Percentiles rank a stretch among this genome's conserved stretches.
Evolutionary conservation across 768 basidiomycete species (phyloP).

Genomic region (Amanita exitialis): DNA sequence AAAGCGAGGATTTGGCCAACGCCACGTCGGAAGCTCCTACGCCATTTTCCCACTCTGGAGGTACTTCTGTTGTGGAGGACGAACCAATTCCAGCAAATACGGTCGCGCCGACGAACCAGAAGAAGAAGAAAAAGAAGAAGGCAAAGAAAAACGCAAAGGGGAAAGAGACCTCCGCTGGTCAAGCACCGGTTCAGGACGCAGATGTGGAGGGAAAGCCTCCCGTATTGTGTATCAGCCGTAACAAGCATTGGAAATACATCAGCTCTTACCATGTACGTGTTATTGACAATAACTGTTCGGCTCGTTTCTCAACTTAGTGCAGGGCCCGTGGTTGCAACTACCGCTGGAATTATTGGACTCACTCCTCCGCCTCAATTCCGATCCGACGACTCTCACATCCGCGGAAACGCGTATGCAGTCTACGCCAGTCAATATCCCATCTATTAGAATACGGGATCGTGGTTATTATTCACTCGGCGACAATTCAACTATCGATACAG

Average conservation of each 20-base stretch:
- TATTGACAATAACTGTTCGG: background rate
- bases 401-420: slow-evolving; percentile 32
- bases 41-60: slow-evolving; percentile 20
- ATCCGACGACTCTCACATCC: slow-evolving; percentile 52
- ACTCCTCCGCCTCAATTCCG: slow-evolving; percentile 66
- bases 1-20: slow-evolving; percentile 13
- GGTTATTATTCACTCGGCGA: slow-evolving; percentile 32
- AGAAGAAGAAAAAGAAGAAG: slow-evolving; percentile 68
- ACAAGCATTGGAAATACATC: slow-evolving; percentile 93
- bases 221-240: slow-evolving; percentile 79
- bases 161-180: slow-evolving; percentile 24
- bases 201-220: slow-evolving; percentile 40
- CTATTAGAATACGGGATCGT: slow-evolving; percentile 33
- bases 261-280: slow-evolving; percentile 78
- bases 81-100: slow-evolving; percentile 13
- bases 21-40: slow-evolving; percentile 16
- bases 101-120: slow-evolving; percentile 22
- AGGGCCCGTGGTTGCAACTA: slow-evolving; percentile 91
- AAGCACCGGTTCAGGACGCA: slow-evolving; percentile 19
- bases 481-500: slow-evolving; percentile 33
- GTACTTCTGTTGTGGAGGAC: slow-evolving; percentile 17
- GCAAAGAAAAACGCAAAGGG: slow-evolving; percentile 42
- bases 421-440: slow-evolving; percentile 20
- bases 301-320: background rate
- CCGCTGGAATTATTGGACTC: slow-evolving; percentile 82